A percentile compares a stretch with the other conserved stretches of the same genome.
Conservation (phyloP, 495 filamentous ascomycete genomes). For the Lasiosphaeria ovina region DNA sequence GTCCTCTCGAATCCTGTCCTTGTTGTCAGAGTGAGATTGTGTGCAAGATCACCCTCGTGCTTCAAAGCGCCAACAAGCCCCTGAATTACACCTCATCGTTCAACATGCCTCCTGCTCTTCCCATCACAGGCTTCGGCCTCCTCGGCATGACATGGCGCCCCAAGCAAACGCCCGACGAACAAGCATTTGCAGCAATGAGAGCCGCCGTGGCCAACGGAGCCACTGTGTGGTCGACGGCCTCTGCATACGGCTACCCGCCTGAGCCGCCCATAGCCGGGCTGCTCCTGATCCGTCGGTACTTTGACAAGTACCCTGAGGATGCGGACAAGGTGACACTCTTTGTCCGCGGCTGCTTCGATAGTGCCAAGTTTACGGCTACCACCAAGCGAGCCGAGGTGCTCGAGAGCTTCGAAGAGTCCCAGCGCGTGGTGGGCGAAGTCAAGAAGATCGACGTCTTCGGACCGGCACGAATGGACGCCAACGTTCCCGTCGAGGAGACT, state of each 20-base stretch:
- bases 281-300: conserved; percentile 58
- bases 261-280: conserved; percentile 30
- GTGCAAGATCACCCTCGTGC: no score
- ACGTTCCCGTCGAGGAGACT: conserved; percentile 42
- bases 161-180: conserved; percentile 39
- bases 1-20: no score
- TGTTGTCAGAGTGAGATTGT: no score
- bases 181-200: conserved; percentile 61
- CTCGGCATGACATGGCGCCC: conserved; percentile 71
- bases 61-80: no score
- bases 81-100: no score
- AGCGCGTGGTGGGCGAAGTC: conserved; percentile 56
- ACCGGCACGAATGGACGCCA: conserved; percentile 61
- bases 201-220: conserved; percentile 56
- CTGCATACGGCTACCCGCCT: conserved; percentile 46
- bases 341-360: conserved; percentile 53
- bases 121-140: conserved; percentile 6
- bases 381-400: conserved; percentile 56
- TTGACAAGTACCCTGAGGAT: conserved; percentile 58
- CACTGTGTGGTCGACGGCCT: conserved; percentile 69
- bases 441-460: conserved; percentile 77
- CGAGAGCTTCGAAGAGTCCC: conserved; percentile 60
- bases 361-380: conserved; percentile 18
- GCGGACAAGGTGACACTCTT: conserved; percentile 58
- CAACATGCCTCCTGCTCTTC: not conserved